Evolutionary conservation across 768 basidiomycete genomes (phyloP).

Genomic region (Serendipita vermifera): DNA sequence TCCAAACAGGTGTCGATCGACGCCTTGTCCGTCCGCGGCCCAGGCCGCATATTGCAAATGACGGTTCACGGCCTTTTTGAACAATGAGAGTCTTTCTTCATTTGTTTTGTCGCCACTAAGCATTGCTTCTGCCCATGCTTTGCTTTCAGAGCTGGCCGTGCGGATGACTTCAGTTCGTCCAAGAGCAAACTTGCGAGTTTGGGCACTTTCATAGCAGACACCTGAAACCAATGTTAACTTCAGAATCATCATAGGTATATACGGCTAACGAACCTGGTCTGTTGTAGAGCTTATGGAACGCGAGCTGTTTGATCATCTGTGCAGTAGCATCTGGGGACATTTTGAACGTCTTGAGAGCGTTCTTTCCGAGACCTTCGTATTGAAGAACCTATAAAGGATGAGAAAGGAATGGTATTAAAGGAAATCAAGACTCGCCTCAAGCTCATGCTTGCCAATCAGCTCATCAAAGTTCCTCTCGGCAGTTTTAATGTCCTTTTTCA

Average conservation of each 20-base stretch:
- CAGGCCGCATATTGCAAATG: conserved; percentile 80
- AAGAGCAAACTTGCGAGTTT: conserved; percentile 81
- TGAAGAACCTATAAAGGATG: conserved; percentile 45
- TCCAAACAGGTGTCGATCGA: conserved; percentile 92
- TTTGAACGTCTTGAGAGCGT: conserved; percentile 66
- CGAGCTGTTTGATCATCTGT: conserved; percentile 92
- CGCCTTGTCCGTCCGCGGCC: conserved; percentile 90
- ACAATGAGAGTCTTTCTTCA: conserved; percentile 45
- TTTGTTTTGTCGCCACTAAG: conserved; percentile 42
- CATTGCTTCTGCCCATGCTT: conserved; percentile 87
- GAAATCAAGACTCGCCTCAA: conserved; percentile 39
- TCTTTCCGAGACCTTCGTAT: conserved; percentile 83
- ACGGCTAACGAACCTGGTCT: conserved; percentile 21
- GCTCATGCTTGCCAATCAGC: conserved; percentile 64
- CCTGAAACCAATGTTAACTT: conserved; percentile 47
- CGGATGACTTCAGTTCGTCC: conserved; percentile 96
- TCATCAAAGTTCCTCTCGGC: conserved; percentile 60
- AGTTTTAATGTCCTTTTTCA: conserved; percentile 38
- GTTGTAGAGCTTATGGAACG: conserved; percentile 65
- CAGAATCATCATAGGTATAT: not conserved
- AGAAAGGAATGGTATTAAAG: conserved; percentile 13
- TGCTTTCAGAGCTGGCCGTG: conserved; percentile 66
- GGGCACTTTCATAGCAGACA: conserved; percentile 84
- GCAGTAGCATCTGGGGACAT: conserved; percentile 89
- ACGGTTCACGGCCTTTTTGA: conserved; percentile 61